Evolutionary conservation across 352 stramenopile genomes (phyloP).

Genomic region (Globisporangium carolinianum): DNA sequence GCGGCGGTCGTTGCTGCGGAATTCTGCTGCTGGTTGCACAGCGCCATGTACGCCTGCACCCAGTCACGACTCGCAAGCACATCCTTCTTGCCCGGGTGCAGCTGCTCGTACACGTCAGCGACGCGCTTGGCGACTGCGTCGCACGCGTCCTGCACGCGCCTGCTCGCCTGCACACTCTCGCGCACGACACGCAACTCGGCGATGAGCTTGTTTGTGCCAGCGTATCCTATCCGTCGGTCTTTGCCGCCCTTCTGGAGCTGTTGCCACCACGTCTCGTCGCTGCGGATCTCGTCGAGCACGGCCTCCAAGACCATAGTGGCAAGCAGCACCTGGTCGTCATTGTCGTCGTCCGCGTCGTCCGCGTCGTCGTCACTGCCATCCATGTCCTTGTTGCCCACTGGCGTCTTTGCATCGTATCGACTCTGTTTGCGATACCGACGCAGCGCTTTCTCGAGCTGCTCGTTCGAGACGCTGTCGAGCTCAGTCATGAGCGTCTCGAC

Average conservation of each 20-base stretch:
- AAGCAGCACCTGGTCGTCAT: conserved; percentile 22
- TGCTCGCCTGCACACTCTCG: conserved; percentile 26
- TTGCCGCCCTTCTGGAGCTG: conserved; percentile 23
- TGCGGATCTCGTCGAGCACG: conserved; percentile 48
- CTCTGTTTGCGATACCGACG: conserved; percentile 17
- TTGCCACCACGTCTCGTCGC: conserved; percentile 61
- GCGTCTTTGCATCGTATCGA: conserved; percentile 1
- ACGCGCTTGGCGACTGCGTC: conserved; percentile 38
- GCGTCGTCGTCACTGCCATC: conserved; percentile 10
- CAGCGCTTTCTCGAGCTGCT: conserved; percentile 52
- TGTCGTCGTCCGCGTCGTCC: conserved; percentile 9
- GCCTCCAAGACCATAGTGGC: conserved; percentile 38
- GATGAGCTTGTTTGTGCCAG: conserved; percentile 62
- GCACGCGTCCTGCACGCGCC: conserved; percentile 25
- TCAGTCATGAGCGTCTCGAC: conserved; percentile 45
- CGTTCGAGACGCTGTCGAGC: conserved; percentile 38
- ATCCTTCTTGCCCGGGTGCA: conserved; percentile 47
- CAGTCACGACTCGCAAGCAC: conserved; percentile 21
- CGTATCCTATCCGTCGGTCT: conserved; percentile 41
- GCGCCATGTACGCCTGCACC: conserved; percentile 26
- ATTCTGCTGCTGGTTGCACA: conserved; percentile 19
- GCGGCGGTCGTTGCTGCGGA: neutral
- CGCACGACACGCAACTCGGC: conserved; percentile 50
- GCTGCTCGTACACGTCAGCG: conserved; percentile 38
- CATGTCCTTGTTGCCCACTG: conserved; percentile 5